Evolutionary conservation across 371 early-diverging fungal species (phyloP).

Genomic region (Lichtheimia ornata): DNA sequence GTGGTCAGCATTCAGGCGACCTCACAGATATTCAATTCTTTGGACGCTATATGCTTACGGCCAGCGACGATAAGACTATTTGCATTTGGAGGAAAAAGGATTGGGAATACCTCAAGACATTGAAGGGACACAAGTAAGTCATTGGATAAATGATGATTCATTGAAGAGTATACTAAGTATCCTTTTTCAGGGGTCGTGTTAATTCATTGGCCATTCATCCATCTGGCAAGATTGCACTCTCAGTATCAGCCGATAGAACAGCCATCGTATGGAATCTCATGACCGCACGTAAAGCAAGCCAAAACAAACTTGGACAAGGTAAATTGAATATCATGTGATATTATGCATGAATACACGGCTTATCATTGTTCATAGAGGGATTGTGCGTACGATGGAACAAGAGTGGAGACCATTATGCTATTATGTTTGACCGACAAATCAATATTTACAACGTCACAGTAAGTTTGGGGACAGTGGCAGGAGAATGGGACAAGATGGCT

Average conservation of each 20-base stretch:
- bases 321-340: conserved; percentile 5
- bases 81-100: conserved; percentile 91
- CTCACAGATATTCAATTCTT: conserved; percentile 85
- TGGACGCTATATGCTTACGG: conserved; percentile 84
- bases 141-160: background rate
- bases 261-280: conserved; percentile 90
- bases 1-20: conserved; percentile 85
- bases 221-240: conserved; percentile 87
- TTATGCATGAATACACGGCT: background rate
- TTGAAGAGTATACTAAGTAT: background rate
- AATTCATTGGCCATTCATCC: conserved; percentile 90
- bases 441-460: conserved; percentile 70
- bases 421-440: conserved; percentile 72
- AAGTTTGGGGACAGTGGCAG: conserved; percentile 21
- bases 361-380: conserved; percentile 36
- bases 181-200: conserved; percentile 48
- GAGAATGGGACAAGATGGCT: background rate
- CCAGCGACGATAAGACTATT: conserved; percentile 87
- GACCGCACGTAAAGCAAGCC: conserved; percentile 80
- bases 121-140: conserved; percentile 88
- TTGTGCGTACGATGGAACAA: conserved; percentile 77
- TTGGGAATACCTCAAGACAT: conserved; percentile 91
- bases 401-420: conserved; percentile 74
- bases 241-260: conserved; percentile 80
- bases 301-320: conserved; percentile 59